phyloP scores from a whole-genome alignment of 2,329 filamentous ascomycete species.

The Nannizziopsis arthrosporioides region DNA sequence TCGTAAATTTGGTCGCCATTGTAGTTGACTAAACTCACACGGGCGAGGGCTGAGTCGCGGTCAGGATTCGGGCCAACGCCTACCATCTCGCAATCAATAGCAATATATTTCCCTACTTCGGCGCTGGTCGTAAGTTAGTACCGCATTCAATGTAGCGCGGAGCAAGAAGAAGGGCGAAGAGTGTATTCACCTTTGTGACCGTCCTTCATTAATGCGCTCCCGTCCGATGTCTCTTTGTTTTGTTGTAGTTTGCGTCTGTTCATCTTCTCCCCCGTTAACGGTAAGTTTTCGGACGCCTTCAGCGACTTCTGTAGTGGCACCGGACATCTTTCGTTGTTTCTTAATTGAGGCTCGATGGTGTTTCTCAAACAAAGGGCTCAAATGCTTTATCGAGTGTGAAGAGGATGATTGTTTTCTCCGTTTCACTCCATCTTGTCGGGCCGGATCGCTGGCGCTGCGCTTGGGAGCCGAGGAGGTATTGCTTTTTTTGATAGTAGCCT shows the following conservation, averaged over 20 bases:
- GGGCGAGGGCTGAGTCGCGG: conserved; percentile 63
- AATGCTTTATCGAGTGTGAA: neutral
- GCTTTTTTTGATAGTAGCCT: conserved; percentile 33
- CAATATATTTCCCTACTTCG: conserved; percentile 77
- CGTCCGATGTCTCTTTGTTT: conserved; percentile 3
- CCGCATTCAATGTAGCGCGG: neutral
- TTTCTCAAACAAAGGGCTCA: conserved; percentile 3
- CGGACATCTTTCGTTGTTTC: conserved; percentile 8
- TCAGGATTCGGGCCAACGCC: conserved; percentile 56
- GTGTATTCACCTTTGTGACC: conserved; percentile 35
- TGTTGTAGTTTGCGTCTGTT: neutral
- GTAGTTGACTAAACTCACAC: conserved; percentile 86
- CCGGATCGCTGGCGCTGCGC: conserved; percentile 7
- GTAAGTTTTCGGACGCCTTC: conserved; percentile 8
- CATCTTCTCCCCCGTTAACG: neutral
- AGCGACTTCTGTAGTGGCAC: neutral
- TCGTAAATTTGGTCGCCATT: conserved; percentile 90
- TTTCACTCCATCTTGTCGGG: conserved; percentile 13
- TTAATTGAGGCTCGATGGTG: conserved; percentile 5
- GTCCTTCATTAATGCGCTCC: conserved; percentile 52
- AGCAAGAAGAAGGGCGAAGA: neutral
- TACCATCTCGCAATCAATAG: conserved; percentile 97
- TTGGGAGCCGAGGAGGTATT: conserved; percentile 14
- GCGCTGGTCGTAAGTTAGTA: conserved; percentile 33
- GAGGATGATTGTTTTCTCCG: conserved; percentile 10